Base-by-base conservation (phyloP, 306 rosid species). In the Nissolia schottii region DNA sequence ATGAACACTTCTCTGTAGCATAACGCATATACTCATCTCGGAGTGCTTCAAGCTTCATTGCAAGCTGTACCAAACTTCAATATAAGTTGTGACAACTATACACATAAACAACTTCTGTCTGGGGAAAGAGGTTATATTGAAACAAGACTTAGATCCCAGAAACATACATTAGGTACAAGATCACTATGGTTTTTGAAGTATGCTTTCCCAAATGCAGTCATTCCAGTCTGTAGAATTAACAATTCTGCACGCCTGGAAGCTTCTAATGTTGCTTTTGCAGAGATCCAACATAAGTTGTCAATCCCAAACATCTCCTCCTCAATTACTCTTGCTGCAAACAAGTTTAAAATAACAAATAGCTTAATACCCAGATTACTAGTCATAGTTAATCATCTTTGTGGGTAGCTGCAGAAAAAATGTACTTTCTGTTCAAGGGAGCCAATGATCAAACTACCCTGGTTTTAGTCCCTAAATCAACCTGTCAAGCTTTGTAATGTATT, bases 201-300 rank as follows among this genome's bases (percentile, higher is more conserved):
- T 71, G 92, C 97, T 89, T 93, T 93, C 74, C 98, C 98, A 59
- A 89, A 91, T 38, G 97, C 97, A 54, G 98, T 93, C 98, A 91
- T 91, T 84, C 98, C 98, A 38, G 98, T 89, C 87, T 83, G 97
- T 71, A 93, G 86, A 82, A 93, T 89, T 37, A 93, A 88, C 86
- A 89, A 81, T 38, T 93, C 98, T 19, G 92, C 94, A 28, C 61
- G 84, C 82, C 87, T 91, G 14, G 97, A 86, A 82, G 97, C 97
- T 83, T 90, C 92, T 69, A 77, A 11, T 19, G 97, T 87, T 61
- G 98, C 96, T 81, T 86, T 90, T 67, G 97, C 80, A 74, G 98
- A 91, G 79, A 93, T 91, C 98, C 98, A 93, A 80, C 94, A 89
- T 83, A 93, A 50, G 83, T 91, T 93, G 79, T 91, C 98, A 71